Conservation (phyloP, 192 early-diverging fungal species). For the Rhizophagus clarus region DNA sequence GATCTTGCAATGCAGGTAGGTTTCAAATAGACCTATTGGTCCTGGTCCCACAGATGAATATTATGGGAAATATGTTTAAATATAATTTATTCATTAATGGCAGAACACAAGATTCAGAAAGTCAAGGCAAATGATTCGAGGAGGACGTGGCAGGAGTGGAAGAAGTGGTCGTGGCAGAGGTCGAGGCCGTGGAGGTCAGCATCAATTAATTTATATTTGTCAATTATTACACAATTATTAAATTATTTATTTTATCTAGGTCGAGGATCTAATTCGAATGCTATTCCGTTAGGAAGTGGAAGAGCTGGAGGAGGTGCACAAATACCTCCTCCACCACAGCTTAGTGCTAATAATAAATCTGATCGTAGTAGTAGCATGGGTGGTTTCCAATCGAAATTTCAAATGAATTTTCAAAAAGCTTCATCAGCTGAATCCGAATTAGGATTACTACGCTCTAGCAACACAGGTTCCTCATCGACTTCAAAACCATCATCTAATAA, state of each 20-base stretch:
- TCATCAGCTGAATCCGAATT: conserved; percentile 15
- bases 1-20: conserved; percentile 45
- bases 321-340: conserved; percentile 29
- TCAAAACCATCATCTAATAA: background rate
- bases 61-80: too few species aligned
- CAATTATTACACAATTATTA: too few species aligned
- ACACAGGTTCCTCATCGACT: background rate
- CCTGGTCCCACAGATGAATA: background rate
- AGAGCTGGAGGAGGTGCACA: conserved; percentile 11
- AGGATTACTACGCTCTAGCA: conserved; percentile 10
- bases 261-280: conserved; percentile 24
- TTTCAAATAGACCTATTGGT: background rate
- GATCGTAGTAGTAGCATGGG: background rate
- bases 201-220: background rate
- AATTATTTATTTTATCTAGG: background rate
- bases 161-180: conserved; percentile 54
- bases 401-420: conserved; percentile 33
- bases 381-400: conserved; percentile 5
- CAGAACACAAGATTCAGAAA: conserved; percentile 67
- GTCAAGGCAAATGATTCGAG: conserved; percentile 41
- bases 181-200: conserved; percentile 39
- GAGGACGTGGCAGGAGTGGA: conserved; percentile 37
- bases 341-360: background rate
- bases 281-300: conserved; percentile 21
- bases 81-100: background rate